Evolutionary conservation across 805 yeast species (phyloP).

Genomic region (Kodamaea neixiangensis): DNA sequence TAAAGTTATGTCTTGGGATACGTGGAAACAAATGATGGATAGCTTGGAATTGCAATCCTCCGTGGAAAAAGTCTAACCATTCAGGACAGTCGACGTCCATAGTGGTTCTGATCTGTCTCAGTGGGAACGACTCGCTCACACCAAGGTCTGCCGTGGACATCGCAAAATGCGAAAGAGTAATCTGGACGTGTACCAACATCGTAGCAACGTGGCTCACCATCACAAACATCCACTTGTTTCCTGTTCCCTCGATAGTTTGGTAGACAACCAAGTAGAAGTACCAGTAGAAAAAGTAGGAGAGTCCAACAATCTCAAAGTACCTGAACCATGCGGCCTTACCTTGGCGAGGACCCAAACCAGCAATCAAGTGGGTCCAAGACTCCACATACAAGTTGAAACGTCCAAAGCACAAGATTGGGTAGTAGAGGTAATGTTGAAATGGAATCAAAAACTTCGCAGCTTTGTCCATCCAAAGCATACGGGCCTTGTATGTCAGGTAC

Average conservation of each 20-base stretch:
- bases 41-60: slow-evolving; percentile 91
- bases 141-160: slow-evolving; percentile 92
- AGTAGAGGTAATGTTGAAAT: slow-evolving; percentile 69
- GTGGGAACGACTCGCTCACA: slow-evolving; percentile 72
- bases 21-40: slow-evolving; percentile 90
- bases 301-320: slow-evolving; percentile 72
- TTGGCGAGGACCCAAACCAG: slow-evolving; percentile 75
- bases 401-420: slow-evolving; percentile 79
- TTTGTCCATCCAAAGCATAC: slow-evolving; percentile 64
- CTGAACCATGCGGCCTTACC: slow-evolving; percentile 89
- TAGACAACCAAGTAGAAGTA: slow-evolving; percentile 66
- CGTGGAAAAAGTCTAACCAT: slow-evolving; percentile 89
- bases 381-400: slow-evolving; percentile 81
- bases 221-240: slow-evolving; percentile 59
- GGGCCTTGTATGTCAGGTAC: slow-evolving; percentile 80
- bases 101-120: slow-evolving; percentile 83
- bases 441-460: slow-evolving; percentile 60
- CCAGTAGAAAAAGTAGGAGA: slow-evolving; percentile 75
- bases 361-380: slow-evolving; percentile 73
- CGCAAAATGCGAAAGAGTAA: slow-evolving; percentile 86
- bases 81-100: slow-evolving; percentile 95
- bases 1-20: slow-evolving; percentile 82
- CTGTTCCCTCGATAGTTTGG: slow-evolving; percentile 51
- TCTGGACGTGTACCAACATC: slow-evolving; percentile 93
- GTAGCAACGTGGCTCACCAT: slow-evolving; percentile 77